A percentile compares a stretch with the other conserved stretches of the same genome.
Evolutionary conservation across 2,329 filamentous ascomycete species (phyloP).

Genomic region (Huntiella moniliformis): DNA sequence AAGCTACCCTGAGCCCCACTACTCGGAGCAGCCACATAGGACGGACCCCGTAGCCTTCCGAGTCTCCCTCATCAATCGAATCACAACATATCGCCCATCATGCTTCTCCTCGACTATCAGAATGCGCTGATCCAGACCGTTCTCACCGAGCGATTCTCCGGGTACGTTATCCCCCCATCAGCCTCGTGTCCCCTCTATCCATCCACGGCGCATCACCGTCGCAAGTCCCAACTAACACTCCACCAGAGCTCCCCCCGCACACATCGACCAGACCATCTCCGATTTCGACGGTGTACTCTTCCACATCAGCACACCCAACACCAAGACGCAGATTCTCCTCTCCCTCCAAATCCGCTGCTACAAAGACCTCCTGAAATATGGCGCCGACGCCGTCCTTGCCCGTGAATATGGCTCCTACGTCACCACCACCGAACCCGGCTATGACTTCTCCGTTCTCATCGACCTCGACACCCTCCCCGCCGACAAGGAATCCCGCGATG

Average conservation of each 20-base stretch:
- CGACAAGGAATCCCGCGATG: slow-evolving; percentile 67
- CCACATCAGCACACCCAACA: slow-evolving; percentile 89
- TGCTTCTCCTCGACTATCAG: slow-evolving; percentile 96
- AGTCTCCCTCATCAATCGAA: background rate
- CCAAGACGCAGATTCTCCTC: slow-evolving; percentile 83
- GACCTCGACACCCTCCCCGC: slow-evolving; percentile 75
- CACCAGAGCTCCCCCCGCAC: slow-evolving; percentile 49
- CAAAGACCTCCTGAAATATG: slow-evolving; percentile 78
- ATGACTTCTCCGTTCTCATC: slow-evolving; percentile 85
- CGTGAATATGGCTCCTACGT: slow-evolving; percentile 92
- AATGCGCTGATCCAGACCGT: slow-evolving; percentile 96
- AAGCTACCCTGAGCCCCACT: slow-evolving; percentile 10
- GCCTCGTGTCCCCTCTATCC: slow-evolving; percentile 1
- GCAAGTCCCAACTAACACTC: slow-evolving; percentile 14
- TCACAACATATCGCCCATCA: slow-evolving; percentile 21
- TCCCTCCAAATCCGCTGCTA: slow-evolving; percentile 94
- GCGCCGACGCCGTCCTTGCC: slow-evolving; percentile 76
- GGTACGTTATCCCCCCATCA: slow-evolving; percentile 27
- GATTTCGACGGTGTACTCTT: slow-evolving; percentile 99
- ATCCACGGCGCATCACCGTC: slow-evolving; percentile 1
- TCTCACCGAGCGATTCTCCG: slow-evolving; percentile 82
- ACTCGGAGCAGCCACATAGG: slow-evolving; percentile 9
- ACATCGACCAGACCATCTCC: slow-evolving; percentile 94
- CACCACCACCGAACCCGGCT: slow-evolving; percentile 69
- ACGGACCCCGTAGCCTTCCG: slow-evolving; percentile 5